Evolutionary conservation across 768 basidiomycete species (phyloP), one percentile per base, ranked within the genome.

Genomic region (Phlebiopsis gigantea): DNA sequence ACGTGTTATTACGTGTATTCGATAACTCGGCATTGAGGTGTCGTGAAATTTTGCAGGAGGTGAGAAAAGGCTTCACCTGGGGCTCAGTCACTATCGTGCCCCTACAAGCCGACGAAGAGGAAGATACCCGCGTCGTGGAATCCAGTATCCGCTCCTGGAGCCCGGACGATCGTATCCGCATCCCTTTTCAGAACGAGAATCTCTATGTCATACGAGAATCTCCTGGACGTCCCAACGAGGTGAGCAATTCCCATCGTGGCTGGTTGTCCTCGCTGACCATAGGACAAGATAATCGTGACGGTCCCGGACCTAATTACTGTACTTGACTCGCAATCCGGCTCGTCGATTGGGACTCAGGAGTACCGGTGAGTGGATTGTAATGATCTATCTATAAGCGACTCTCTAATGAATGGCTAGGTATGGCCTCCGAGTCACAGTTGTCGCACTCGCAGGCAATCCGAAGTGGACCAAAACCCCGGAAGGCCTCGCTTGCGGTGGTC

Each of bases 241-340:
- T 43, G 47, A 49, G n/a, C 54, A 58, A 24, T 30, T 45, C 19
- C 28, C 28, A 8, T 8, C 17, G 19, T 50, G 24, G 10, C 15
- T 24, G 1, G 19, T 26, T 52, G n/a, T 15, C 49, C 62, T 60
- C 10, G 59, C 64, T 14, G 56, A 57, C 46, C 55, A 50, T 14
- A 44, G 41, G 61, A 57, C 24, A 41, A 80, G 76, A 70, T 82
- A 39, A 68, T 80, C 1, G 80, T 77, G 29, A 75, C 77, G 30
- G 85, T 88, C 10, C 86, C 85, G 3, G 85, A 87, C 65, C 73
- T 88, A 24, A 84, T 87, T 53, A 73, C 79, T 0, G 79, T 87
- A 10, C 68, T 87, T 10, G 85, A 88, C 60, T 78, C 81, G 21
- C 82, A 83, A 60, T 82, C 72, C 56, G 85, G 85, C 0, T 72